phyloP scores from a whole-genome alignment of 2,329 filamentous ascomycete species.

The Verticillium nubilum region DNA sequence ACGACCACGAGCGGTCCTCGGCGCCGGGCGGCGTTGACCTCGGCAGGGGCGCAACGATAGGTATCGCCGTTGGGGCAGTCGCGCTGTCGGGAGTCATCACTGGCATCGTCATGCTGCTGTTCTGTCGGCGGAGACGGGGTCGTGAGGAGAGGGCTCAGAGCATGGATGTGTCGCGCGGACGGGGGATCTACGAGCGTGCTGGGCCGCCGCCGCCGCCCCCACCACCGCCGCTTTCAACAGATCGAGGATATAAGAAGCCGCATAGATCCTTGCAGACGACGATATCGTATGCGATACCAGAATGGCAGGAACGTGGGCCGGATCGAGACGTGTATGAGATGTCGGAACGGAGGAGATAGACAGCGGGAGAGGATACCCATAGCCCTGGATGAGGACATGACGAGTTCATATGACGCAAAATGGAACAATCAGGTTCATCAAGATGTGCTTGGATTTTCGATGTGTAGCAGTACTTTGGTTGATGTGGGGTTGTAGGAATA shows the following conservation, averaged over 20 bases:
- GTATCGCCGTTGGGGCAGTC: slow-evolving; percentile 3
- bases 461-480: too few relatives aligned
- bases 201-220: not conserved
- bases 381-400: not conserved
- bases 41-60: not conserved
- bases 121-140: slow-evolving; percentile 2
- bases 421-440: too few relatives aligned
- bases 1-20: not conserved
- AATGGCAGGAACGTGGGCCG: not conserved
- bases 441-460: too few relatives aligned
- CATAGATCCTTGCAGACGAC: not conserved
- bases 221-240: not conserved
- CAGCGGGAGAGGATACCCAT: not conserved
- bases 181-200: not conserved
- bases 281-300: not conserved
- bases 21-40: slow-evolving; percentile 1
- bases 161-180: not conserved
- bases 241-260: not conserved
- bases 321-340: not conserved
- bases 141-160: not conserved
- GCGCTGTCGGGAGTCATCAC: slow-evolving; percentile 3
- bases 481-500: too few relatives aligned
- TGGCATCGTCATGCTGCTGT: slow-evolving; percentile 1
- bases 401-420: too few relatives aligned
- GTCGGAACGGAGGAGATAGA: not conserved